Percentiles rank a stretch among this genome's conserved stretches.
These are phyloP conservation scores for Castanea sativa DNA, from an alignment of 306 rosid species.

Conservation along the genomic window DNA sequence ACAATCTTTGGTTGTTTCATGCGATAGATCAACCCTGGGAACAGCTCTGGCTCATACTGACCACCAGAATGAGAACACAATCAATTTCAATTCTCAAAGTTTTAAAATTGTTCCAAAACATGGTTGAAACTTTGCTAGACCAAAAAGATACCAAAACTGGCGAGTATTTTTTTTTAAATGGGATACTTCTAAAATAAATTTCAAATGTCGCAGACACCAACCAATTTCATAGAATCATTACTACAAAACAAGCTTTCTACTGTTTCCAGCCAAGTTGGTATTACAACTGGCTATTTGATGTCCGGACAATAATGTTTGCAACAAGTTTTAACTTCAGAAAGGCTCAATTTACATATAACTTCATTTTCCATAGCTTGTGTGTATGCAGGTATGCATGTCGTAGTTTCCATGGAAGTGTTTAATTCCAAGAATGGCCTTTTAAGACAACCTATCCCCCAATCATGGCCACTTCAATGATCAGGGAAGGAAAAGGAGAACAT, in stretches of 20 bases:
- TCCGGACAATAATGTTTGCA: no score
- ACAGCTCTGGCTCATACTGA: constrained; percentile 96
- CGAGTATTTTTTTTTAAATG: no score
- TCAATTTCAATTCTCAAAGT: neutral
- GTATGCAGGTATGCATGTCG: neutral
- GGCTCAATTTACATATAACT: no score
- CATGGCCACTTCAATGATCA: neutral
- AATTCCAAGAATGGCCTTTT: neutral
- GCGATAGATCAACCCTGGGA: constrained; percentile 92
- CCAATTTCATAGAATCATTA: no score
- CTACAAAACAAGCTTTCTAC: no score
- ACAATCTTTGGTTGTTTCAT: constrained; percentile 99
- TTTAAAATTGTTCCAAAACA: no score
- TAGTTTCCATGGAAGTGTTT: neutral
- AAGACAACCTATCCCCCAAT: neutral
- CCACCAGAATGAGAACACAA: neutral
- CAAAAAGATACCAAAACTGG: neutral
- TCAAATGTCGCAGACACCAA: no score
- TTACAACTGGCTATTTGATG: no score
- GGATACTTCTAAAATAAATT: no score
- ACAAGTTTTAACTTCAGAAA: no score
- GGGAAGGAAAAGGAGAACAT: neutral
- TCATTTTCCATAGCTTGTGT: neutral
- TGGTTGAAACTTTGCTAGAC: neutral
- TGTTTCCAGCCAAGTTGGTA: no score